Percentiles rank a stretch among this genome's conserved stretches.
phyloP scores from a whole-genome alignment of 2,329 filamentous ascomycete genomes.

The Aschersonia sp. region DNA sequence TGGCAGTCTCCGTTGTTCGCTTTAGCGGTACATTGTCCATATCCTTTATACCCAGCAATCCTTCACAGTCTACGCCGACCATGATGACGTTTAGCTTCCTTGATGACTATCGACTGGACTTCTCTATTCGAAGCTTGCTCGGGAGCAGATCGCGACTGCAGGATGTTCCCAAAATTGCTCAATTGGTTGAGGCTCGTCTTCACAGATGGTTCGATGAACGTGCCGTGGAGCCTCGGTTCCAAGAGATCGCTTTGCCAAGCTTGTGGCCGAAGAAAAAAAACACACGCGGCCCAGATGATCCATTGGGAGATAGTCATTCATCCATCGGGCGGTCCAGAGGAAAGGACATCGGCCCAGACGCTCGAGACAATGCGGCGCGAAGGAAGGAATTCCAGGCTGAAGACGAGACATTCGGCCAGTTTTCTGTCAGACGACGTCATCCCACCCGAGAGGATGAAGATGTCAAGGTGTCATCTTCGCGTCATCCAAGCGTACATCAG shows the following conservation, averaged over 20 bases:
- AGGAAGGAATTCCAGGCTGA: slow-evolving; percentile 31
- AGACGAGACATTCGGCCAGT: slow-evolving; percentile 20
- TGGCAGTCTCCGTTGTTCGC: slow-evolving; percentile 81
- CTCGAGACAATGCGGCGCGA: slow-evolving; percentile 30
- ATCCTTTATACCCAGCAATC: slow-evolving; percentile 73
- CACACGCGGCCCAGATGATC: slow-evolving; percentile 57
- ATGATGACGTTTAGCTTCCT: slow-evolving; percentile 92
- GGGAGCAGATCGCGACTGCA: slow-evolving; percentile 68
- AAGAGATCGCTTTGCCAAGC: slow-evolving; percentile 71
- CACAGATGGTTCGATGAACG: slow-evolving; percentile 84
- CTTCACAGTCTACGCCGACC: slow-evolving; percentile 57
- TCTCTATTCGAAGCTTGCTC: slow-evolving; percentile 66
- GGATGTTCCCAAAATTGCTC: slow-evolving; percentile 79
- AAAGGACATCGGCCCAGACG: slow-evolving; percentile 34
- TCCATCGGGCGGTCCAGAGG: slow-evolving; percentile 39
- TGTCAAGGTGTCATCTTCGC: slow-evolving; percentile 31
- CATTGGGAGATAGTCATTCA: slow-evolving; percentile 27
- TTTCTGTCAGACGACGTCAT: slow-evolving; percentile 24
- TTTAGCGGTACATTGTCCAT: slow-evolving; percentile 93
- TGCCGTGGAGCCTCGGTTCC: slow-evolving; percentile 73
- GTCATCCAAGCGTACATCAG: too few species aligned
- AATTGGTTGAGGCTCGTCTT: slow-evolving; percentile 64
- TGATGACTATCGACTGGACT: slow-evolving; percentile 74
- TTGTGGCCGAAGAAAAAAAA: slow-evolving; percentile 78
- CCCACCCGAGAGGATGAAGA: slow-evolving; percentile 21